Evolutionary conservation across 2,329 filamentous ascomycete genomes (phyloP), one percentile per base, ranked within the genome.

Genomic region (Pyricularia pennisetigena): DNA sequence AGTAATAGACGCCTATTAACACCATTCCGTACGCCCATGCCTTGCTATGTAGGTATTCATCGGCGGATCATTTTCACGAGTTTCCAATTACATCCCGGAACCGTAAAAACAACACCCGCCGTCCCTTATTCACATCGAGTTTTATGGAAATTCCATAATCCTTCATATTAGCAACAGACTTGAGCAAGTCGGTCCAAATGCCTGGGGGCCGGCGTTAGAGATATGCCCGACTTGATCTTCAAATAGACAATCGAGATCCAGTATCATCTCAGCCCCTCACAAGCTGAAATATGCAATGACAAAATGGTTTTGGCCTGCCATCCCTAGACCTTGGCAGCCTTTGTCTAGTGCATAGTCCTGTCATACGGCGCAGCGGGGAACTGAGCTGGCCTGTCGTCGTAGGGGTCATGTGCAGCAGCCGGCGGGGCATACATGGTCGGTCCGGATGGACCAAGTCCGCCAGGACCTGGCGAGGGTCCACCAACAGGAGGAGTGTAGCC

Each of bases 361-460:
- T 87, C 84, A 74, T 89, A 89, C 74, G 87, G 82, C 49, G 75
- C 87, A 24, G 78, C 76, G 2, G 87, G 86, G 74, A 89, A 89
- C 68, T 83, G 81, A 24, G 78, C 83, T 0, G 85, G 83, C 69
- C 75, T 74, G 67, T 83, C 80, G 64, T 82, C 79, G 70, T 82
- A 84, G 30, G 79, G 79, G 24, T 81, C 79, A 26, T 79, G 76
- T 4, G 78, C 77, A 1, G 78, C 76, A 6, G 79, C 79, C 8
- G 78, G 78, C 59, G n/a, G 65, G 23, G 41, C 67, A 64, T 8
- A 68, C 68, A 62, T 65, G 32, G 24, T 32, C 28, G 9, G 65
- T 26, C 30, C 28, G 30, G n/a, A 62, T 24, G 64, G n/a, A 8
- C 28, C 66, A 29, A 6, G 30, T n/a, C 41, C 66, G 28, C 3